Conservation (phyloP, 1,284 basidiomycete species). For the Marasmius tenuissimus region DNA sequence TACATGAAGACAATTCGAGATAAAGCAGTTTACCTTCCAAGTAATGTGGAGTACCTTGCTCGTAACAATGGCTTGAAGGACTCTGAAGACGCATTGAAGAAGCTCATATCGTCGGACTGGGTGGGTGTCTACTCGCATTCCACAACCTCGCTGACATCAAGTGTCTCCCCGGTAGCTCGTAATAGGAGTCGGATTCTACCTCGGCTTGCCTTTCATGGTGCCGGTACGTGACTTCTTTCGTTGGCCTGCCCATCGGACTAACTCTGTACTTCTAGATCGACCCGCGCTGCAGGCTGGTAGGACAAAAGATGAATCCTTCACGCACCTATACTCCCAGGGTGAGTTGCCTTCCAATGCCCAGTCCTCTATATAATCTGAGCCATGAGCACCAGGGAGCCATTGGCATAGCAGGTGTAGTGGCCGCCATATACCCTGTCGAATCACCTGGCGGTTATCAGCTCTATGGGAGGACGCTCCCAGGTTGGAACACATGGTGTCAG, state of each 20-base stretch:
- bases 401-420: slow-evolving; percentile 59
- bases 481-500: slow-evolving; percentile 64
- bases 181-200: slow-evolving; percentile 62
- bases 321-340: slow-evolving; percentile 60
- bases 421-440: slow-evolving; percentile 66
- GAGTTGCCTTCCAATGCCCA: slow-evolving; percentile 16
- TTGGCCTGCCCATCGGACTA: background rate
- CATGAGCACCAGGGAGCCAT: slow-evolving; percentile 52
- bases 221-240: slow-evolving; percentile 39
- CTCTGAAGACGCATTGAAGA: slow-evolving; percentile 40
- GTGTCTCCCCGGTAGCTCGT: slow-evolving; percentile 41
- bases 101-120: slow-evolving; percentile 49
- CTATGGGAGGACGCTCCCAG: slow-evolving; percentile 56
- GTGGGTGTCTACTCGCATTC: slow-evolving; percentile 27
- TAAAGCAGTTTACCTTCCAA: slow-evolving; percentile 66
- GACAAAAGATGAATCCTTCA: slow-evolving; percentile 68
- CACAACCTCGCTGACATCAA: background rate
- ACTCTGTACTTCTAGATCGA: slow-evolving; percentile 44
- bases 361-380: background rate
- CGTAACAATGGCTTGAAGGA: slow-evolving; percentile 59
- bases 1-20: slow-evolving; percentile 58
- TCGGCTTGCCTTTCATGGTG: slow-evolving; percentile 61
- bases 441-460: slow-evolving; percentile 70
- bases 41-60: slow-evolving; percentile 68
- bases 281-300: slow-evolving; percentile 57